These are phyloP conservation scores for Physcia stellaris DNA, from an alignment of 495 filamentous ascomycete genomes.

Conservation along the genomic window DNA sequence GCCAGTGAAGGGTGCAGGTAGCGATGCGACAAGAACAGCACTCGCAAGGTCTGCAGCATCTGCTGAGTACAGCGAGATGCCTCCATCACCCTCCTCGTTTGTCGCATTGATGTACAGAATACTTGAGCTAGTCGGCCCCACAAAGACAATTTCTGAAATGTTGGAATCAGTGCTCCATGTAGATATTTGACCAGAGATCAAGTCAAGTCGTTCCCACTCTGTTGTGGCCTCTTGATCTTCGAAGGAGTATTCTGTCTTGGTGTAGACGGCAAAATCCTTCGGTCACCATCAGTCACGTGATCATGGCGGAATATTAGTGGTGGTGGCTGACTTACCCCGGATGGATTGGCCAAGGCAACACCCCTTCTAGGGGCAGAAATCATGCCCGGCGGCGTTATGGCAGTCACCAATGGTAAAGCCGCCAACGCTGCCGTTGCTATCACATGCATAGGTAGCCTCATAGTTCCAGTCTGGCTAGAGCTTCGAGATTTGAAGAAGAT, in stretches of 20 bases:
- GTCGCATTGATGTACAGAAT: constrained; percentile 35
- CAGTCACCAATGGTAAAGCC: not conserved
- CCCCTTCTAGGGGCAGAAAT: constrained; percentile 24
- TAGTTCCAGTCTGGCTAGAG: not conserved
- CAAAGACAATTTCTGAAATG: constrained; percentile 31
- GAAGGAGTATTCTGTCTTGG: constrained; percentile 32
- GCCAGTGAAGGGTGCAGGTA: constrained; percentile 49
- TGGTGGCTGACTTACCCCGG: constrained; percentile 18
- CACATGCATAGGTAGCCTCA: not conserved
- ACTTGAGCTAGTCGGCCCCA: constrained; percentile 26
- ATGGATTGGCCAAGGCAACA: constrained; percentile 26
- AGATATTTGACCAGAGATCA: constrained; percentile 24
- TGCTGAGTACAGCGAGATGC: constrained; percentile 29
- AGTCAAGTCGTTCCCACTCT: constrained; percentile 26
- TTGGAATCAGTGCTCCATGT: constrained; percentile 27
- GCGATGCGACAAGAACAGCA: constrained; percentile 28
- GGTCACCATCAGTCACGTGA: not conserved
- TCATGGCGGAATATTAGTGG: constrained; percentile 18
- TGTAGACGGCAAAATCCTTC: constrained; percentile 16
- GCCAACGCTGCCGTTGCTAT: constrained; percentile 1
- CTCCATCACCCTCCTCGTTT: constrained; percentile 28
- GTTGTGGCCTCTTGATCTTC: constrained; percentile 21
- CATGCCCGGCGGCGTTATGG: constrained; percentile 6
- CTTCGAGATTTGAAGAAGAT: too few relatives aligned
- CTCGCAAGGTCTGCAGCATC: constrained; percentile 18